These are phyloP conservation scores for Phytophthora cactorum DNA, from an alignment of 352 stramenopile species.

Conservation along the genomic window DNA sequence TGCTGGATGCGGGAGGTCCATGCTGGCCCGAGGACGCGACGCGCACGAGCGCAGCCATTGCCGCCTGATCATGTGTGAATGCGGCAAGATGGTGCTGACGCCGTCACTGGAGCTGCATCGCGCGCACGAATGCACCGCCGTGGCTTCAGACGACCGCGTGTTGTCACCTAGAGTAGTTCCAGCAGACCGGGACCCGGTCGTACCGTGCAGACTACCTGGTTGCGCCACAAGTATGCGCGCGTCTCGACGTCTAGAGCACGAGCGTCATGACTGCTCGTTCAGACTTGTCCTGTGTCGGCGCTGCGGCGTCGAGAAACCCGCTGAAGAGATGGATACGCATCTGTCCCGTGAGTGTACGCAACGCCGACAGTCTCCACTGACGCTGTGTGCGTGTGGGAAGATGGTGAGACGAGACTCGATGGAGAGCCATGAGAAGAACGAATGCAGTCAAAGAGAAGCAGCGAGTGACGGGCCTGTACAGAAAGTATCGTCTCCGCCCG, in stretches of 20 bases:
- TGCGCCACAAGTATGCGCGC: conserved; percentile 17
- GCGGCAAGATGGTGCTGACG: conserved; percentile 71
- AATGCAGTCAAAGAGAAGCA: conserved; percentile 45
- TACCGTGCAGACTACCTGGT: conserved; percentile 17
- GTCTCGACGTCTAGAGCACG: conserved; percentile 21
- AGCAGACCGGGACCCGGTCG: conserved; percentile 10
- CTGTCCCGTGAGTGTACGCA: conserved; percentile 51
- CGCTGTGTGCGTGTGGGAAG: conserved; percentile 65
- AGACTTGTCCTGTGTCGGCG: conserved; percentile 56
- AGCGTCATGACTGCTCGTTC: conserved; percentile 40
- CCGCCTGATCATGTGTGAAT: conserved; percentile 65
- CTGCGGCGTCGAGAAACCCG: conserved; percentile 47
- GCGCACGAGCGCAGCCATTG: conserved; percentile 77
- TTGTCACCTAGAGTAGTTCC: conserved; percentile 10
- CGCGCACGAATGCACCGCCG: conserved; percentile 54
- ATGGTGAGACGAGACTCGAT: conserved; percentile 66
- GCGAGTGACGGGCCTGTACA: background rate
- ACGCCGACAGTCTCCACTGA: conserved; percentile 35
- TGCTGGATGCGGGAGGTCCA: conserved; percentile 52
- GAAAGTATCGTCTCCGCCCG: background rate
- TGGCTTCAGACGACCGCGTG: conserved; percentile 6
- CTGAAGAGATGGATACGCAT: conserved; percentile 49
- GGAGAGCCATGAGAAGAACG: conserved; percentile 54
- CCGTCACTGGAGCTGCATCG: conserved; percentile 60
- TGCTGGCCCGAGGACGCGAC: conserved; percentile 58